phyloP scores from a whole-genome alignment of 2,329 filamentous ascomycete genomes.

The Pseudopyricularia javanii region DNA sequence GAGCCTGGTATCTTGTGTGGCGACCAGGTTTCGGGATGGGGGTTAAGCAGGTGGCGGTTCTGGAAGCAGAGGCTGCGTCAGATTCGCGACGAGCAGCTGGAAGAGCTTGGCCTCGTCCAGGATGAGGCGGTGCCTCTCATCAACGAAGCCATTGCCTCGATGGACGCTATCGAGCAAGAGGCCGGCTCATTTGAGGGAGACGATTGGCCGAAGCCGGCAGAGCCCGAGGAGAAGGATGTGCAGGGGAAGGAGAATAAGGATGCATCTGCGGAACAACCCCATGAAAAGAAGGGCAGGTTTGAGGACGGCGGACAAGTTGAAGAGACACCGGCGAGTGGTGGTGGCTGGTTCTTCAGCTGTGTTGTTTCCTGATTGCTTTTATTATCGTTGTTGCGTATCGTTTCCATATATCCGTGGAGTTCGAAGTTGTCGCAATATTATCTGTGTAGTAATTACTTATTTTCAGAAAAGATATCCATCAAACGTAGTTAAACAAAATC shows the following conservation, averaged over 20 bases:
- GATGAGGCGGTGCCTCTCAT: neutral
- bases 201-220: neutral
- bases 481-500: no score
- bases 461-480: no score
- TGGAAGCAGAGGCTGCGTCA: neutral
- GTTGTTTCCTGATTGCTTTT: neutral
- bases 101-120: neutral
- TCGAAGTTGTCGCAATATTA: no score
- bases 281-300: neutral
- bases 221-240: neutral
- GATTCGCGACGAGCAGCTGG: neutral
- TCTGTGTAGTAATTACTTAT: no score
- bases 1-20: neutral
- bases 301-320: neutral
- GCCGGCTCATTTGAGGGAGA: neutral
- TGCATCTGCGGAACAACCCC: neutral
- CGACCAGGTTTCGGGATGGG: neutral
- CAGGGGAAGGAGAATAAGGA: neutral
- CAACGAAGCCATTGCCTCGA: neutral
- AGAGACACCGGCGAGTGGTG: neutral
- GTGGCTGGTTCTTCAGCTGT: neutral
- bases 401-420: no score
- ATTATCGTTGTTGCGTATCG: no score
- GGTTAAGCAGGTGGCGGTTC: neutral
- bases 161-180: neutral